These are phyloP conservation scores for Ascosphaera apis DNA, from an alignment of 2,329 filamentous ascomycete genomes.

Conservation along the genomic window DNA sequence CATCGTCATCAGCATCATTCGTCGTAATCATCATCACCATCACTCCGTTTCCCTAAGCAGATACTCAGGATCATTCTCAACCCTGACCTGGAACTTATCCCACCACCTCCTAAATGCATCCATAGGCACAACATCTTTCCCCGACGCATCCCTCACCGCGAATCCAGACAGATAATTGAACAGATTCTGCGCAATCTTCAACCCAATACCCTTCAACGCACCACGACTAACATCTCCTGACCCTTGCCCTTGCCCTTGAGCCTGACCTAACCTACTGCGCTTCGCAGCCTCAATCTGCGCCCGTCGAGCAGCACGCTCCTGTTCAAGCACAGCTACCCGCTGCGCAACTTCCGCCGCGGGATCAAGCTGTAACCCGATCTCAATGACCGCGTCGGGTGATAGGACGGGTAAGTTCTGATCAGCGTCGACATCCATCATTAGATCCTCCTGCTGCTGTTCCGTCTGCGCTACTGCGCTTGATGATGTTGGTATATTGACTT, in stretches of 20 bases:
- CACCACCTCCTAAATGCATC: constrained; percentile 96
- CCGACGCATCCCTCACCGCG: constrained; percentile 36
- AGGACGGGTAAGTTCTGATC: constrained; percentile 4
- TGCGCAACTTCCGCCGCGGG: constrained; percentile 45
- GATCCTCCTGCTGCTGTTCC: constrained; percentile 16
- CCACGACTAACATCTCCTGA: constrained; percentile 9
- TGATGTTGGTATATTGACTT: constrained; percentile 26
- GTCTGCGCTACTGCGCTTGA: constrained; percentile 9
- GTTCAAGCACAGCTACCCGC: constrained; percentile 38
- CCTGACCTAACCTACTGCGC: constrained; percentile 11
- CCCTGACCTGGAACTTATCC: constrained; percentile 75
- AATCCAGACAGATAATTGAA: constrained; percentile 93
- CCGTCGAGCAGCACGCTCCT: constrained; percentile 2
- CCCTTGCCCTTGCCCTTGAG: constrained; percentile 8
- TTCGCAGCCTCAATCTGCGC: too few species aligned
- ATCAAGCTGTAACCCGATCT: constrained; percentile 67
- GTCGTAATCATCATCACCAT: neutral
- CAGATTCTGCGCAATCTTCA: constrained; percentile 33
- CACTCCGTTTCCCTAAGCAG: constrained; percentile 39
- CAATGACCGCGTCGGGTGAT: constrained; percentile 27
- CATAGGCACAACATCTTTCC: constrained; percentile 73
- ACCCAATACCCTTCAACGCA: too few species aligned
- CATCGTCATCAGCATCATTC: constrained; percentile 1
- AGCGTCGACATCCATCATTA: constrained; percentile 26
- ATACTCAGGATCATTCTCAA: constrained; percentile 72